A percentile compares a stretch with the other conserved stretches of the same genome.
phyloP scores from a whole-genome alignment of 352 stramenopile species.

The Thalassiosira hispida region DNA sequence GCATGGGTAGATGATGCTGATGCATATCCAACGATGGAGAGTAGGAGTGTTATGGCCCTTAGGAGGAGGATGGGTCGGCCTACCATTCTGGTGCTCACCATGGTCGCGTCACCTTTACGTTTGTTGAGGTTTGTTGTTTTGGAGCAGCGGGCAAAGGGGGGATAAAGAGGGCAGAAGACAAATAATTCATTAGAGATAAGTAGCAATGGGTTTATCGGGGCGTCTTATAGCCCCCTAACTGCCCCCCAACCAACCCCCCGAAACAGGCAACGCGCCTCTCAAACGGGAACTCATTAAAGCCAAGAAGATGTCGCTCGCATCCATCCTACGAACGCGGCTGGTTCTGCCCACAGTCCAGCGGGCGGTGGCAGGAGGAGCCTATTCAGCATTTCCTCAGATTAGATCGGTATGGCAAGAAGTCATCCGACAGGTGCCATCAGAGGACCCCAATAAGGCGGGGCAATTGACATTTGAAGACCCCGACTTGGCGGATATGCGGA shows the following conservation, averaged over 20 bases:
- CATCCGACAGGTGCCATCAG: constrained; percentile 34
- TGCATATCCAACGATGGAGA: neutral
- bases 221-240: no score
- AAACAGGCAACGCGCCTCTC: no score
- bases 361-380: neutral
- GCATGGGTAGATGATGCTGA: constrained; percentile 10
- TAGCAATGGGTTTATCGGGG: no score
- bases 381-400: constrained; percentile 6
- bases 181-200: no score
- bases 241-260: no score
- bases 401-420: constrained; percentile 49
- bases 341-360: neutral
- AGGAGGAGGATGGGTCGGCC: neutral
- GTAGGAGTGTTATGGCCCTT: neutral
- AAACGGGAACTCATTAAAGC: no score
- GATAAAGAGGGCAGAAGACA: no score
- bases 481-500: constrained; percentile 42
- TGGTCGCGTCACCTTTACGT: no score
- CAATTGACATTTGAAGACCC: constrained; percentile 48
- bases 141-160: no score
- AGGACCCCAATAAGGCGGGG: constrained; percentile 39
- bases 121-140: no score
- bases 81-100: no score
- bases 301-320: constrained; percentile 28
- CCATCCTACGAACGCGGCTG: constrained; percentile 10